A percentile compares a stretch with the other conserved stretches of the same genome.
Conservation (phyloP, 1,284 basidiomycete species). For the Pseudozyma thailandica region DNA sequence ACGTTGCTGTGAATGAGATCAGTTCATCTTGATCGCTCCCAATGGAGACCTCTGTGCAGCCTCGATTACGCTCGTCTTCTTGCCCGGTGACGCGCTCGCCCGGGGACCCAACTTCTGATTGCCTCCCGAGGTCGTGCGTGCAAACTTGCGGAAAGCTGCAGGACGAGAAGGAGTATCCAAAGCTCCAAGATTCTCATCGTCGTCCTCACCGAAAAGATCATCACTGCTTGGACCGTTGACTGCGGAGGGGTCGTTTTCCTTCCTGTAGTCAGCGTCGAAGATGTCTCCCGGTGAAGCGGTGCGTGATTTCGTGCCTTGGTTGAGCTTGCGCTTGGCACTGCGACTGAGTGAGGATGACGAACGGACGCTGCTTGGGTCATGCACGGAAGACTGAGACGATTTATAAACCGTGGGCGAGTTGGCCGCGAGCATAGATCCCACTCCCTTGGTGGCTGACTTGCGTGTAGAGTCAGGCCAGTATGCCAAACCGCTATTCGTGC, state of each 20-base stretch:
- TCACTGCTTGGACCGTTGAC: slow-evolving; percentile 15
- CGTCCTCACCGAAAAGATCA: slow-evolving; percentile 33
- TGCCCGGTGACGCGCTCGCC: not conserved
- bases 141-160: slow-evolving; percentile 19
- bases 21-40: not conserved
- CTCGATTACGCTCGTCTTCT: not conserved
- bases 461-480: slow-evolving; percentile 37
- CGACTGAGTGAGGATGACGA: not conserved
- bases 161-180: slow-evolving; percentile 45
- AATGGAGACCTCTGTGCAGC: slow-evolving; percentile 14
- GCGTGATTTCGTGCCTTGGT: slow-evolving; percentile 1
- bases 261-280: slow-evolving; percentile 22
- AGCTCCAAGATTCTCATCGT: slow-evolving; percentile 35
- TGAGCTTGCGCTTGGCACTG: slow-evolving; percentile 10
- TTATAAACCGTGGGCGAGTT: slow-evolving; percentile 36
- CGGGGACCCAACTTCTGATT: slow-evolving; percentile 8
- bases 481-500: slow-evolving; percentile 5
- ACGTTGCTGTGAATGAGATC: no score
- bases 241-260: slow-evolving; percentile 6
- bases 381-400: slow-evolving; percentile 3
- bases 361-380: not conserved
- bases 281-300: slow-evolving; percentile 25
- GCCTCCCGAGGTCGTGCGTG: slow-evolving; percentile 8
- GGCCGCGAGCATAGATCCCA: not conserved
- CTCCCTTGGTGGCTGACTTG: no score